Conservation (phyloP, 495 filamentous ascomycete genomes). For the Paragyromitra xinjiangensis region DNA sequence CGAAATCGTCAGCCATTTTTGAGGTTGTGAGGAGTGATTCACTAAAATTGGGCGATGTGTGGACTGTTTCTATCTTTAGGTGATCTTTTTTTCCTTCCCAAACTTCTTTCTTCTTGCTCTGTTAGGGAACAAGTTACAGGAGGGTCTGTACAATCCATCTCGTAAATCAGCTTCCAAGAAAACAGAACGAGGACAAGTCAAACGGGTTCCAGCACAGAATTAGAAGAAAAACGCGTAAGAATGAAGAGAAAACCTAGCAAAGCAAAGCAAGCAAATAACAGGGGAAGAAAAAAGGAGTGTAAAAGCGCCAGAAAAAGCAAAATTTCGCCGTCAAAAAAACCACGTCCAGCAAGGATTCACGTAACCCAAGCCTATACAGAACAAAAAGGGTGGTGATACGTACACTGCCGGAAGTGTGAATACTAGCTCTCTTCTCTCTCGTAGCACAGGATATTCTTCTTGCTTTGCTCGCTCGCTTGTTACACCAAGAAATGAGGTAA, state of each 20-base stretch:
- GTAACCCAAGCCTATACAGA: constrained; percentile 55
- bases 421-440: constrained; percentile 52
- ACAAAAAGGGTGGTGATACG: constrained; percentile 59
- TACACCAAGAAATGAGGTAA: constrained; percentile 58
- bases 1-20: constrained; percentile 91
- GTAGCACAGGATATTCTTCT: constrained; percentile 55
- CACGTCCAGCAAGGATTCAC: constrained; percentile 38
- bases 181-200: constrained; percentile 42
- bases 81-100: constrained; percentile 56
- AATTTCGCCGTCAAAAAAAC: constrained; percentile 36
- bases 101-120: constrained; percentile 52
- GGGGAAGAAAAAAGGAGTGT: constrained; percentile 54
- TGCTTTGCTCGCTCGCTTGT: constrained; percentile 53
- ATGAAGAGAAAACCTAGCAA: constrained; percentile 51
- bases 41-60: constrained; percentile 58
- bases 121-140: constrained; percentile 56
- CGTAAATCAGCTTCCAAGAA: constrained; percentile 58
- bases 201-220: constrained; percentile 32
- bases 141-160: constrained; percentile 58
- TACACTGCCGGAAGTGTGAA: constrained; percentile 57
- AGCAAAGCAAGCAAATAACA: constrained; percentile 52
- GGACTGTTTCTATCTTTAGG: constrained; percentile 54
- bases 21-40: constrained; percentile 54
- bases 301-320: constrained; percentile 53
- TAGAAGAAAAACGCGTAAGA: constrained; percentile 43